phyloP scores from a whole-genome alignment of 2,329 filamentous ascomycete genomes.

The Botryotinia globosa region DNA sequence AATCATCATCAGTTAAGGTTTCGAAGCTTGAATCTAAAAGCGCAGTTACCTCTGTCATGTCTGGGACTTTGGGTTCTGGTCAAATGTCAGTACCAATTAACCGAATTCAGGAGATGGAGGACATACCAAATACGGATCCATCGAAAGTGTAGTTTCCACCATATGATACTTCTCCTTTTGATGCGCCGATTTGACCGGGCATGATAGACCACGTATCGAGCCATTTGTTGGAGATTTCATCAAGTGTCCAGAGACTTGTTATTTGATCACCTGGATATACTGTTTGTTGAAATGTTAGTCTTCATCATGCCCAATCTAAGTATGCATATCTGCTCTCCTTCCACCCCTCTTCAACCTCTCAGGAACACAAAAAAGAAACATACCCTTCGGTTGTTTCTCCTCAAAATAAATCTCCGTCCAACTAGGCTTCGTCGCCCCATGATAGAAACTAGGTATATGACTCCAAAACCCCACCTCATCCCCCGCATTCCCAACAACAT shows the following conservation, averaged over 20 bases:
- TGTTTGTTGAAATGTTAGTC: not conserved
- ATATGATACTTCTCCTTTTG: conserved; percentile 9
- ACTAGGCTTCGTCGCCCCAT: conserved; percentile 8
- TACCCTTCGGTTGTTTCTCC: not conserved
- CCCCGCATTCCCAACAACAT: conserved; percentile 14
- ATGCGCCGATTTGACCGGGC: not conserved
- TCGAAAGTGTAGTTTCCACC: conserved; percentile 15
- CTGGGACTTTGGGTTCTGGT: conserved; percentile 12
- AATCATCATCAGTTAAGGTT: not conserved
- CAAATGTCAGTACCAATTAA: not conserved
- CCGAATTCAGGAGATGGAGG: not conserved
- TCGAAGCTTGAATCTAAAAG: not conserved
- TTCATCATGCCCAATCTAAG: too few relatives aligned
- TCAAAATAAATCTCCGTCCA: conserved; percentile 12
- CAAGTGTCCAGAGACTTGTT: conserved; percentile 11
- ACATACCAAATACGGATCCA: not conserved
- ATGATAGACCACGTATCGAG: conserved; percentile 14
- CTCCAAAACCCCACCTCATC: not conserved
- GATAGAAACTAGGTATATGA: conserved; percentile 17
- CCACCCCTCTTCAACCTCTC: not conserved
- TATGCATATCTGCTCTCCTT: too few relatives aligned
- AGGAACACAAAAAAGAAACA: not conserved
- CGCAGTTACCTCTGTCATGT: conserved; percentile 1
- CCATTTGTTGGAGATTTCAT: conserved; percentile 6
- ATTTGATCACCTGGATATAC: conserved; percentile 14